Conservation (phyloP, 1,139 yeast species). For the Geotrichum restrictum region DNA sequence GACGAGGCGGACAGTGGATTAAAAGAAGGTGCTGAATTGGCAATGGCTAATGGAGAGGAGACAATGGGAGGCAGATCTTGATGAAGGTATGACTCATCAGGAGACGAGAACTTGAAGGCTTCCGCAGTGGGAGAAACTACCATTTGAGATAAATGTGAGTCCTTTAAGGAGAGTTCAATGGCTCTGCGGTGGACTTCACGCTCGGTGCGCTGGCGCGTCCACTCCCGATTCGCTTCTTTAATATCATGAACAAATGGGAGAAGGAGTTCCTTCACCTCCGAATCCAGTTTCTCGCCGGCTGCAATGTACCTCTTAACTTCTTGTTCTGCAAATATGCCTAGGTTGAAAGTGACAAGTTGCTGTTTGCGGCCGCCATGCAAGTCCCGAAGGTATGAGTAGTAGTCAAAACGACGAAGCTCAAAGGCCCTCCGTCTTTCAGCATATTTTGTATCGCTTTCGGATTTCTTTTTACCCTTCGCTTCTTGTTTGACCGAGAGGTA, state of each 20-base stretch:
- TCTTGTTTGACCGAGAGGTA: constrained; percentile 62
- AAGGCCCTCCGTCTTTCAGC: constrained; percentile 56
- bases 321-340: constrained; percentile 40
- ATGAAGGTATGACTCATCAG: not conserved
- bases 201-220: constrained; percentile 43
- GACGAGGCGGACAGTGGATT: not conserved
- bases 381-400: constrained; percentile 60
- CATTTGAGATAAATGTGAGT: constrained; percentile 20
- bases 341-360: constrained; percentile 40
- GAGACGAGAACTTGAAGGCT: not conserved
- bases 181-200: constrained; percentile 41
- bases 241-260: constrained; percentile 37
- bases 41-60: not conserved
- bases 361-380: constrained; percentile 51
- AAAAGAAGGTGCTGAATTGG: constrained; percentile 6
- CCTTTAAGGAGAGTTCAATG: constrained; percentile 33
- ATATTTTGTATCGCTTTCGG: constrained; percentile 56
- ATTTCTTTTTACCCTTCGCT: constrained; percentile 39
- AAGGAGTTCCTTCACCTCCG: constrained; percentile 34
- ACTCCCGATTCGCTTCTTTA: constrained; percentile 39
- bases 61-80: not conserved
- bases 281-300: constrained; percentile 28
- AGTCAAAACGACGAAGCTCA: constrained; percentile 68
- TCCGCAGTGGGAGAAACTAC: constrained; percentile 13
- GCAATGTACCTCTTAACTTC: constrained; percentile 33